Percentiles rank a stretch among this genome's conserved stretches.
Conservation (phyloP, 768 basidiomycete species). For the Coprinellus aureogranulatus region DNA sequence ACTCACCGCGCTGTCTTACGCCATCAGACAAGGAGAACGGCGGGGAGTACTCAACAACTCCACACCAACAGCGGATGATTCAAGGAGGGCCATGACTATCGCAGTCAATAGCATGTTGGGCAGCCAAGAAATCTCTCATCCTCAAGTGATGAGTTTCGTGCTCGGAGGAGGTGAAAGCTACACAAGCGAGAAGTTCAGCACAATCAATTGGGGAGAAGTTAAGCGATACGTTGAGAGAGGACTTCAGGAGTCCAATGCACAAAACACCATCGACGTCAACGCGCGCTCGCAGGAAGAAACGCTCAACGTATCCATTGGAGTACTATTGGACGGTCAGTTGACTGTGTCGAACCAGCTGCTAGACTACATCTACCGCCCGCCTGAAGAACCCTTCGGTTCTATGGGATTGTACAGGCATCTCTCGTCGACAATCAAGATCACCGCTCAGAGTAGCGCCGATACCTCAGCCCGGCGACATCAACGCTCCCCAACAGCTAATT, state of each 20-base stretch:
- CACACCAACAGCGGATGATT: slow-evolving; percentile 1
- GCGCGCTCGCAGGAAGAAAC: no score
- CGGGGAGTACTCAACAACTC: slow-evolving; percentile 1
- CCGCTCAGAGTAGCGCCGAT: no score
- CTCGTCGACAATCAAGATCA: neutral
- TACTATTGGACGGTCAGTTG: neutral
- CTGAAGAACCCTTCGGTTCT: neutral
- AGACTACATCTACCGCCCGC: neutral
- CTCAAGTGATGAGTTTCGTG: slow-evolving; percentile 27
- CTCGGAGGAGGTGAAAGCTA: slow-evolving; percentile 16
- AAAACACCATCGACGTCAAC: no score
- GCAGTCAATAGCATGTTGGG: slow-evolving; percentile 17
- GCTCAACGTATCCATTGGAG: neutral
- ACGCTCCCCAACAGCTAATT: no score
- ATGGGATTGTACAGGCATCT: neutral
- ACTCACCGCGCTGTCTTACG: neutral
- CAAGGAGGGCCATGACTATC: slow-evolving; percentile 18
- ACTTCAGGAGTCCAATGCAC: no score
- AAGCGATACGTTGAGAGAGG: neutral
- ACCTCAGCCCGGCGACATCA: neutral
- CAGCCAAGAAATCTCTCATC: no score
- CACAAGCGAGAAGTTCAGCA: slow-evolving; percentile 6
- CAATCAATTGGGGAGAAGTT: neutral
- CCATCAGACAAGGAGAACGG: neutral
- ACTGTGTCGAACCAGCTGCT: neutral